phyloP scores from a whole-genome alignment of 2,329 filamentous ascomycete genomes.

The Fusarium succisae region DNA sequence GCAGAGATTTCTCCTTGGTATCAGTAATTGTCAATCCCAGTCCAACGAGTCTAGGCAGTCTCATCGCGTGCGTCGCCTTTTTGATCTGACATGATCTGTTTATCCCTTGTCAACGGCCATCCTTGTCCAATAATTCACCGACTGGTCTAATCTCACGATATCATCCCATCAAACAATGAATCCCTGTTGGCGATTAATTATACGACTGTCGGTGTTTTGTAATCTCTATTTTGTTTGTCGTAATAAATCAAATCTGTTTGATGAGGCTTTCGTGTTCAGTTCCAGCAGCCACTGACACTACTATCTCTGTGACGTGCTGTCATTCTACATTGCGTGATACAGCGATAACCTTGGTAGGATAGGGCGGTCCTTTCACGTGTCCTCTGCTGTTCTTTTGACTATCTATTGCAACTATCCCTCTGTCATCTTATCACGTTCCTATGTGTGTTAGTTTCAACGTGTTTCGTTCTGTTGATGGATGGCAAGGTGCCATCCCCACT shows the following conservation, averaged over 20 bases:
- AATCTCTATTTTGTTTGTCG: background rate
- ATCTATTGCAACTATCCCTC: background rate
- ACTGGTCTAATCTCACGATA: constrained; percentile 13
- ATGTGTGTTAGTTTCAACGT: background rate
- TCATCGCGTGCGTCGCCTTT: background rate
- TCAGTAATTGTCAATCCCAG: constrained; percentile 8
- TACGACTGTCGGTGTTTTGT: background rate
- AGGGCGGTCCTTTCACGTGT: background rate
- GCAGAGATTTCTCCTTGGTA: background rate
- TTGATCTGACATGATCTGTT: background rate
- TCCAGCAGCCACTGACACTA: background rate
- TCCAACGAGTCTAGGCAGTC: background rate
- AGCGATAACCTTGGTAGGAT: background rate
- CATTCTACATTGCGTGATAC: background rate
- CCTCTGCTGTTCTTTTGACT: background rate
- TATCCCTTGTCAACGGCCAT: background rate
- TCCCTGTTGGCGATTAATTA: background rate
- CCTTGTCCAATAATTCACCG: background rate
- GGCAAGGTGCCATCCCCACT: constrained; percentile 14
- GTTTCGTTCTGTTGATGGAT: constrained; percentile 1
- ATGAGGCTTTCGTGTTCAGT: background rate
- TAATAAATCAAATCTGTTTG: background rate
- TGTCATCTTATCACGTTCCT: background rate
- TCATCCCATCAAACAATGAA: background rate
- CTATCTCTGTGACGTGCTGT: background rate